Evolutionary conservation across 192 early-diverging fungal species (phyloP).

Genomic region (Coemansia sp.): DNA sequence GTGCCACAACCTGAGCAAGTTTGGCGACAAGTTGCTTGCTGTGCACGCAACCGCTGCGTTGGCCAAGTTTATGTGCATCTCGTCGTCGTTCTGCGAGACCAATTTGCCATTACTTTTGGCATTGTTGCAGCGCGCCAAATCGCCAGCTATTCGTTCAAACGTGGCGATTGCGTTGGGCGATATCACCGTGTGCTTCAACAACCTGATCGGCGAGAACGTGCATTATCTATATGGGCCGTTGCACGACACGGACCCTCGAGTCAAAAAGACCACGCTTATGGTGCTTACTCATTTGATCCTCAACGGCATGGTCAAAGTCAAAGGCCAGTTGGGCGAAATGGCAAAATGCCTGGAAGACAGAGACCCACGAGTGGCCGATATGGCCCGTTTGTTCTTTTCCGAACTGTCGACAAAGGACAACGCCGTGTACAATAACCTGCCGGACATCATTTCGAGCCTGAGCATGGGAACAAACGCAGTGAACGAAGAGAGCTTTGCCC

Average conservation of each 20-base stretch:
- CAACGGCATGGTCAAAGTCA: conserved; percentile 99
- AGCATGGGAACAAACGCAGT: conserved; percentile 67
- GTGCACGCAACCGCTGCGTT: conserved; percentile 83
- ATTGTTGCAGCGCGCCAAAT: conserved; percentile 79
- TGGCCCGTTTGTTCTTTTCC: conserved; percentile 94
- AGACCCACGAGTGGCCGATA: conserved; percentile 84
- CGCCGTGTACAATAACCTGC: conserved; percentile 98
- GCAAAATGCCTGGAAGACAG: conserved; percentile 93
- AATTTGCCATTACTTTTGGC: conserved; percentile 89
- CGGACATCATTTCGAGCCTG: conserved; percentile 95
- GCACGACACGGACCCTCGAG: conserved; percentile 72
- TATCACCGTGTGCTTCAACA: conserved; percentile 96
- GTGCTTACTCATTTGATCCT: conserved; percentile 96
- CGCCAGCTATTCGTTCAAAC: conserved; percentile 89
- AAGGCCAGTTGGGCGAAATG: conserved; percentile 98
- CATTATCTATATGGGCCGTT: conserved; percentile 91
- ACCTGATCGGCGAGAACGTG: conserved; percentile 95
- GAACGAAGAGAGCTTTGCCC: conserved; percentile 78
- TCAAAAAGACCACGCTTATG: conserved; percentile 98
- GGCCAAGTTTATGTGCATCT: conserved; percentile 97
- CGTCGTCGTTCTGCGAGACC: conserved; percentile 89
- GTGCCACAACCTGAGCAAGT: conserved; percentile 78
- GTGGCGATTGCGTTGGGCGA: conserved; percentile 97
- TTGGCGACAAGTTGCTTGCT: conserved; percentile 83
- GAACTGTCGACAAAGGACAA: conserved; percentile 96